phyloP scores from a whole-genome alignment of 2,329 filamentous ascomycete species.

The Neopestalotiopsis clavispora region DNA sequence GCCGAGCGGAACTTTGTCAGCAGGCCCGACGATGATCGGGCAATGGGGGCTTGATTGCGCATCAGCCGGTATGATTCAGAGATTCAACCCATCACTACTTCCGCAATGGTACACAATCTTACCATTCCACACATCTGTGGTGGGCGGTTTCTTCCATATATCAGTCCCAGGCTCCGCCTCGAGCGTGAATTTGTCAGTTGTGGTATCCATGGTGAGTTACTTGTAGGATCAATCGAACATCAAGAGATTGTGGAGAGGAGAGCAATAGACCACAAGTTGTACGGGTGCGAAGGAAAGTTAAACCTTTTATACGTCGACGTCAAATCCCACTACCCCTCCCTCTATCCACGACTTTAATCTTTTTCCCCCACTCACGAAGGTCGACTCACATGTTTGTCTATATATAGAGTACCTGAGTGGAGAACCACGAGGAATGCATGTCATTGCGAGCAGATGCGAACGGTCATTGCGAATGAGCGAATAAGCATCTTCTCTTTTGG shows the following conservation, averaged over 20 bases:
- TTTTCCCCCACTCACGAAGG: background rate
- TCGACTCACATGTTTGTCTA: background rate
- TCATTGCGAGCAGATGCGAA: too few species aligned
- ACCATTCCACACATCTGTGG: conserved; percentile 55
- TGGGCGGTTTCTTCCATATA: conserved; percentile 64
- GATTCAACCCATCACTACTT: background rate
- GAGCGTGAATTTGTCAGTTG: conserved; percentile 42
- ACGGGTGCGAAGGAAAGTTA: background rate
- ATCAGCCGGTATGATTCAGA: background rate
- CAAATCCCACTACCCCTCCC: background rate
- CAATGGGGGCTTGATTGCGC: conserved; percentile 17
- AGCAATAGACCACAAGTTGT: background rate
- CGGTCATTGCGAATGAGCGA: too few species aligned
- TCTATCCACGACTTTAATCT: background rate
- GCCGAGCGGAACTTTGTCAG: conserved; percentile 55
- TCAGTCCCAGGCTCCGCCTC: conserved; percentile 56
- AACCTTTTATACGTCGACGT: background rate
- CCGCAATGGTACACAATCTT: background rate
- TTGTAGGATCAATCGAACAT: background rate
- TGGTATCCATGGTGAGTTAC: conserved; percentile 9
- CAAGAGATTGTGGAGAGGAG: background rate
- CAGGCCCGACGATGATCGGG: conserved; percentile 40
- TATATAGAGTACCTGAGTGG: background rate
- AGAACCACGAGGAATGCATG: too few species aligned
- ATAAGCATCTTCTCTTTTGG: too few species aligned